These are phyloP conservation scores for Stentor roeselii DNA, from an alignment of 73 alveolate species.

Conservation along the genomic window DNA sequence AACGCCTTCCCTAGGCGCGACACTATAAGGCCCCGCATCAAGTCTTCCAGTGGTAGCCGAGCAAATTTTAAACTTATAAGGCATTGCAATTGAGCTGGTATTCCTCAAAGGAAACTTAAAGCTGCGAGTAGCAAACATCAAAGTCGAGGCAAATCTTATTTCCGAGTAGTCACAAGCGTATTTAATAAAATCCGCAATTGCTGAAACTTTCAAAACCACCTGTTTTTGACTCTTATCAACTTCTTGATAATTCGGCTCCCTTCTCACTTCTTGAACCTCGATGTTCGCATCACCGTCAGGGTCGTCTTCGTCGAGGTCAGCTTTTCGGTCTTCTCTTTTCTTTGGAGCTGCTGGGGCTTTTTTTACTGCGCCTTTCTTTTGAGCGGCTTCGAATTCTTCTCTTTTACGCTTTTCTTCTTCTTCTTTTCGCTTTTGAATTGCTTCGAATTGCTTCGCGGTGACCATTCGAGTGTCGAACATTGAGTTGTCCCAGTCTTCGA, in stretches of 20 bases:
- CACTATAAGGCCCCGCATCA: slow-evolving; percentile 93
- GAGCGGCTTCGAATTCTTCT: slow-evolving; percentile 77
- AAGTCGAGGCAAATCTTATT: slow-evolving; percentile 89
- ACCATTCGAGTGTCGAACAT: slow-evolving; percentile 84
- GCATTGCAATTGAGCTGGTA: slow-evolving; percentile 76
- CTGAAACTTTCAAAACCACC: slow-evolving; percentile 82
- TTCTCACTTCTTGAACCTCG: slow-evolving; percentile 83
- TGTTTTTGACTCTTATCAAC: slow-evolving; percentile 90
- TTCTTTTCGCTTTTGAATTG: slow-evolving; percentile 84
- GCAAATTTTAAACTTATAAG: slow-evolving; percentile 49
- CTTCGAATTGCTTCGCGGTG: slow-evolving; percentile 87
- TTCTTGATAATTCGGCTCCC: slow-evolving; percentile 84
- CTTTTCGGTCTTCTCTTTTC: slow-evolving; percentile 62
- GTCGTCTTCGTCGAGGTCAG: slow-evolving; percentile 57
- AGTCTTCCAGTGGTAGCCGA: slow-evolving; percentile 78
- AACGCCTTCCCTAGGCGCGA: slow-evolving; percentile 88
- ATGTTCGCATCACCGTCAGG: slow-evolving; percentile 92
- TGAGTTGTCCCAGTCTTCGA: slow-evolving; percentile 95
- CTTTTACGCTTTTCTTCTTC: slow-evolving; percentile 83
- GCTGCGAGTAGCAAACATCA: slow-evolving; percentile 94
- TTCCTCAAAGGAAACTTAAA: slow-evolving; percentile 90
- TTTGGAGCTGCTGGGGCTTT: slow-evolving; percentile 46
- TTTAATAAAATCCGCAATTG: slow-evolving; percentile 89
- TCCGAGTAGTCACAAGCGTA: slow-evolving; percentile 87
- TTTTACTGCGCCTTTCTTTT: slow-evolving; percentile 81